Evolutionary conservation across 345 rosid species (phyloP), one percentile per base, ranked within the genome.

Genomic region (Melaleuca quinquenervia): DNA sequence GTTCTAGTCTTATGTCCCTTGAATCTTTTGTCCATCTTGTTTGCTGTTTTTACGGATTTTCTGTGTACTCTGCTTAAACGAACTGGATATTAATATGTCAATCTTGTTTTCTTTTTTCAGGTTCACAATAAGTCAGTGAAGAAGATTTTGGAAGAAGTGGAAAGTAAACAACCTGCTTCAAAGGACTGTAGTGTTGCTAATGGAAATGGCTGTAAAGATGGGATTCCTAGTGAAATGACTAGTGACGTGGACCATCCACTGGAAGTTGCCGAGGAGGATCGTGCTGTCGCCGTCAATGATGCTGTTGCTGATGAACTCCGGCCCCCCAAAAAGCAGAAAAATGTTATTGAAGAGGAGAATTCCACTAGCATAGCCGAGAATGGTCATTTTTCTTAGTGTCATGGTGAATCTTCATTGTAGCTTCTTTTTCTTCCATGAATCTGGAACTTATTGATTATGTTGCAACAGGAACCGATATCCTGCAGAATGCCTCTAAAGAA

Each of bases 271-370:
- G 86, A 50, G 58, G 89, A 86, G 24, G 45, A 70, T 32, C 21
- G 78, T 70, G 78, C 78, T 6, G 11, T 41, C 22, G 6, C 48
- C 24, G 18, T 70, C 78, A 32, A 86, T 87, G 82, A 76, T 24
- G 50, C 87, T 75, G 90, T 86, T 82, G 60, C 90, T 82, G 91
- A 92, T 84, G 95, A 92, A 83, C 87, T 84, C 82, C 92, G 92
- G 84, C 98, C 98, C 21, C 80, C 83, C 82, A 97, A 96, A 92
- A 96, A 93, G 90, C 90, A 92, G 7, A 97, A 94, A 92, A 90
- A 92, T 84, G 88, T 74, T 56, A 85, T 41, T 60, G 92, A 90
- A 52, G 94, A 90, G 83, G 90, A 84, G 20, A 52, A 85, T 82
- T 88, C 90, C 84, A 84, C 82, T 78, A 88, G 60, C 88, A 90